phyloP scores from a whole-genome alignment of 129 eudicot genomes.

The Oenanthe sinensis region DNA sequence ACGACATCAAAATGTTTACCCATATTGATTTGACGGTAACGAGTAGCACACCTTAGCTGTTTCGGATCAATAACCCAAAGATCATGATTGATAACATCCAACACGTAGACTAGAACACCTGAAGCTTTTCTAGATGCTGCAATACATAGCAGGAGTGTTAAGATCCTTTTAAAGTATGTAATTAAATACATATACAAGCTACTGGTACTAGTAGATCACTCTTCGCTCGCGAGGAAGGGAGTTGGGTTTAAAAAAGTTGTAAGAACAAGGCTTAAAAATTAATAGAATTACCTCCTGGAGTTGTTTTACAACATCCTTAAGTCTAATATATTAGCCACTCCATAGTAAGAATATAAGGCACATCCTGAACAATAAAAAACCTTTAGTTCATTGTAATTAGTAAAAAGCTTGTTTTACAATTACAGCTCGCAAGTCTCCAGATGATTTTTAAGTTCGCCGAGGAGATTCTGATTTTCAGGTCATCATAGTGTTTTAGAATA shows the following conservation, averaged over 20 bases:
- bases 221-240: not conserved
- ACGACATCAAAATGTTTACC: conserved; percentile 33
- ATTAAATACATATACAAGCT: not conserved
- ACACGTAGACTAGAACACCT: conserved; percentile 51
- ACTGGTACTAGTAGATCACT: conserved; percentile 5
- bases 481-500: not conserved
- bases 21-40: conserved; percentile 48
- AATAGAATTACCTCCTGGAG: conserved; percentile 43
- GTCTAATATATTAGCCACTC: conserved; percentile 52
- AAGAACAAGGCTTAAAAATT: not conserved
- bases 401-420: not conserved
- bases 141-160: conserved; percentile 17
- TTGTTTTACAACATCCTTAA: conserved; percentile 49
- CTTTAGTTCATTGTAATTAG: not conserved
- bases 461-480: too few relatives aligned
- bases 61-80: conserved; percentile 42
- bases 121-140: conserved; percentile 73
- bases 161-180: conserved; percentile 7
- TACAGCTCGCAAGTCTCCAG: too few relatives aligned
- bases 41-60: conserved; percentile 38
- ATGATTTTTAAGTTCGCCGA: too few relatives aligned
- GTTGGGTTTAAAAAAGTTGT: not conserved
- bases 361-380: conserved; percentile 38
- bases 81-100: conserved; percentile 52
- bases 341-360: conserved; percentile 48